phyloP scores from a whole-genome alignment of 768 basidiomycete species.

The Suillus alpinus region DNA sequence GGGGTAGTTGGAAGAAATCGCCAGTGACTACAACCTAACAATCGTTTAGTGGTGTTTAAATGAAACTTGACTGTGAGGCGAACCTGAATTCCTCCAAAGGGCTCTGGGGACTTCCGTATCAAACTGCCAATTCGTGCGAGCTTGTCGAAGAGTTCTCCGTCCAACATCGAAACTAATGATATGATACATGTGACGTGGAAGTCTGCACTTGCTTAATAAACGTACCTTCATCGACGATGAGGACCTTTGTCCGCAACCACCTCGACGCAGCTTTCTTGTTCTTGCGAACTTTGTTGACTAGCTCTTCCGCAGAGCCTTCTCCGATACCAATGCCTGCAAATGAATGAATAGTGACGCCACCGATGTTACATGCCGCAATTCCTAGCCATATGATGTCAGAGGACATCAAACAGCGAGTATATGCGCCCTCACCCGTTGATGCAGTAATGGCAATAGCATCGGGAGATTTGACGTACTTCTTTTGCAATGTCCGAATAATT shows the following conservation, averaged over 20 bases:
- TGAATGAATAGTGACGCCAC: conserved; percentile 92
- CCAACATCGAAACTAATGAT: conserved; percentile 90
- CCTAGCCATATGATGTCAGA: conserved; percentile 36
- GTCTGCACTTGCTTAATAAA: not conserved
- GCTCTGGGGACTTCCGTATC: conserved; percentile 57
- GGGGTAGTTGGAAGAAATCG: conserved; percentile 98
- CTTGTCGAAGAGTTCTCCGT: conserved; percentile 91
- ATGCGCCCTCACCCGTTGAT: conserved; percentile 65
- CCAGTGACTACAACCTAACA: conserved; percentile 84
- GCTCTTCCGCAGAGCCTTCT: conserved; percentile 54
- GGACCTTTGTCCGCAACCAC: conserved; percentile 83
- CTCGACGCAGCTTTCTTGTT: conserved; percentile 80
- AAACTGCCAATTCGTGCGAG: conserved; percentile 66
- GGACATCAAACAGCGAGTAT: not conserved
- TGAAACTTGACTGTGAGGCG: not conserved
- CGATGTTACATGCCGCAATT: conserved; percentile 97
- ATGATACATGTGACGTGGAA: conserved; percentile 1
- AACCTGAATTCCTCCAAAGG: conserved; percentile 96
- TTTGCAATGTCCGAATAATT: conserved; percentile 75
- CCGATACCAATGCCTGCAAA: conserved; percentile 95
- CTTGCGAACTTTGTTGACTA: conserved; percentile 66
- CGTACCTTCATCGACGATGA: conserved; percentile 80
- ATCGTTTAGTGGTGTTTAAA: not conserved
- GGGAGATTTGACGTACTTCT: conserved; percentile 44
- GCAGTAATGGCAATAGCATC: conserved; percentile 93